Evolutionary conservation across 441 rosid species (phyloP).

Genomic region (Syzygium syzygioides): DNA sequence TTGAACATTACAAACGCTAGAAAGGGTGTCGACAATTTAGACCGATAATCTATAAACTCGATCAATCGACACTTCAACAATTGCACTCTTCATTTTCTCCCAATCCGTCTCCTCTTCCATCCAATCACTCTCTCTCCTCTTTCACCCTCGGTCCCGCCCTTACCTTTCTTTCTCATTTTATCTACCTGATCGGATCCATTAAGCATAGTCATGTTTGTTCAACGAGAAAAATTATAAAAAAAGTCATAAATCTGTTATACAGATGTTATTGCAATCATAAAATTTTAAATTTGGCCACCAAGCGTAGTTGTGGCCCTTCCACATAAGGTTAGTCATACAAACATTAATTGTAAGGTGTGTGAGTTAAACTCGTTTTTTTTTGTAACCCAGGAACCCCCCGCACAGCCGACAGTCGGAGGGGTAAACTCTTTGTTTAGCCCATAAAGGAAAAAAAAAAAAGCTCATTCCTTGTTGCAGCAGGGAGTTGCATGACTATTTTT

Average conservation of each 20-base stretch:
- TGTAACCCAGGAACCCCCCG: too few relatives aligned
- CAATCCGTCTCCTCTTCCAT: background rate
- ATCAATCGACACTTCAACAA: background rate
- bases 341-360: background rate
- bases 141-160: background rate
- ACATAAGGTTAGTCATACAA: rapidly evolving
- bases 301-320: background rate
- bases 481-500: background rate
- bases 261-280: rapidly evolving
- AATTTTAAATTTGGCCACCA: rapidly evolving
- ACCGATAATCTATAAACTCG: rapidly evolving
- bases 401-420: too few relatives aligned
- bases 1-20: too few relatives aligned
- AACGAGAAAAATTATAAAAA: background rate
- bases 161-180: background rate
- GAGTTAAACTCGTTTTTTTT: background rate
- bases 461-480: background rate
- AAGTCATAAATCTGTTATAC: rapidly evolving
- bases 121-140: background rate
- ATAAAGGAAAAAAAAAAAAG: background rate
- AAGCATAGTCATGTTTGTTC: background rate
- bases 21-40: background rate
- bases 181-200: background rate
- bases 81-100: background rate
- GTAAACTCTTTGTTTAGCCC: background rate